These are phyloP conservation scores for Fusarium begoniae DNA, from an alignment of 2,329 filamentous ascomycete genomes.

Conservation along the genomic window DNA sequence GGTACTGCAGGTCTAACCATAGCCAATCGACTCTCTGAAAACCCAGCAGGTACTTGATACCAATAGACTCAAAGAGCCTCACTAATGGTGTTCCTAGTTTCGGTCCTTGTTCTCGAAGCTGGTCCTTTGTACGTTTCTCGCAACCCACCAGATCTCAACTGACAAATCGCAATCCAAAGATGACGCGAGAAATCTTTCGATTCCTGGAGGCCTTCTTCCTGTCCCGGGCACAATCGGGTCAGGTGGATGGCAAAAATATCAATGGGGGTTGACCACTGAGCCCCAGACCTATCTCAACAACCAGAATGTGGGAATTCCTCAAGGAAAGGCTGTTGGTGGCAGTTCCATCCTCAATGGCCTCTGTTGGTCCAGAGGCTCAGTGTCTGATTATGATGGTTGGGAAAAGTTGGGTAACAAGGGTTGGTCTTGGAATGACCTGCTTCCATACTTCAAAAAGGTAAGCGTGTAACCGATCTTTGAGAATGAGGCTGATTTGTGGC, in stretches of 20 bases:
- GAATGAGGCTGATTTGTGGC: neutral
- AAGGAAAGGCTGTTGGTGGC: slow-evolving; percentile 51
- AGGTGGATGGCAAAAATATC: slow-evolving; percentile 6
- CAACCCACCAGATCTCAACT: neutral
- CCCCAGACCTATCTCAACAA: slow-evolving; percentile 43
- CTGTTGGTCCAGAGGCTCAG: slow-evolving; percentile 48
- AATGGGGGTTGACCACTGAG: slow-evolving; percentile 42
- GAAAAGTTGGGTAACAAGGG: slow-evolving; percentile 54
- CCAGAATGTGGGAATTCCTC: slow-evolving; percentile 40
- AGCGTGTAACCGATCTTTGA: neutral
- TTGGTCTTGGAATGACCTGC: slow-evolving; percentile 50
- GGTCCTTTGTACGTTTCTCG: neutral
- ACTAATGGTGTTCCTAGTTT: neutral
- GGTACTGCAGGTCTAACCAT: slow-evolving; percentile 56
- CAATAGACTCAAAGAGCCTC: neutral
- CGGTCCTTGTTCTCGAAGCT: slow-evolving; percentile 8
- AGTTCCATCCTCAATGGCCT: slow-evolving; percentile 52
- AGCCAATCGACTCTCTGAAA: slow-evolving; percentile 50
- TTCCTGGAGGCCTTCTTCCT: slow-evolving; percentile 6
- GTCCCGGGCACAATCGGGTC: slow-evolving; percentile 10
- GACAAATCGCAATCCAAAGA: neutral
- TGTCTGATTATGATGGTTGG: slow-evolving; percentile 57
- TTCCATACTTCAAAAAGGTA: slow-evolving; percentile 57
- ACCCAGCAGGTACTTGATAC: slow-evolving; percentile 42
- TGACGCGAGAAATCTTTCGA: slow-evolving; percentile 10